Evolutionary conservation across 257 asterid species (phyloP), one percentile per base, ranked within the genome.

Genomic region (Fraxinus pennsylvanica): DNA sequence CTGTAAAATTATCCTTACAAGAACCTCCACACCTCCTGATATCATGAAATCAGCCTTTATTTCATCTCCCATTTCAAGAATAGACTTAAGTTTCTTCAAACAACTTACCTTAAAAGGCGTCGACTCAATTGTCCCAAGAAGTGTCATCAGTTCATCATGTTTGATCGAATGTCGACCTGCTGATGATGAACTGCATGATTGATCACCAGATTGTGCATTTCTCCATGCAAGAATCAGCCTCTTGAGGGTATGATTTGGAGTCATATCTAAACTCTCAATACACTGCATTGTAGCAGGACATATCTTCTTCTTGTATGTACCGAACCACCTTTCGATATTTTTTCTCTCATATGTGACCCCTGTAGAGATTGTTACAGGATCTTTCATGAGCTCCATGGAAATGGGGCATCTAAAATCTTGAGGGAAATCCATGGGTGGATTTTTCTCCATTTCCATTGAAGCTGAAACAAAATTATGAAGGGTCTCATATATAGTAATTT

Each of bases 331-430:
- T 6, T 92, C 92, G 82, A 94, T 93, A 82, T 85, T 85, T 45
- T 82, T 89, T 0, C 96, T 79, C 29, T 94, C 99, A 80, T 94
- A 94, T 10, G 98, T 90, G 29, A 94, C 96, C 30, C 99, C 99
- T 2, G 98, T 94, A 38, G 87, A 85, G 83, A 92, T 91, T 3
- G 90, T 92, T 1, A 94, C 97, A 0, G 98, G 98, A 45, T 94
- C 98, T 74, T 86, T 88, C 95, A 94, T 94, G n/a, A 91, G 76
- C 80, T 94, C 98, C 98, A 91, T 89, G 70, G 99, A 94, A 68
- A 94, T 94, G 10, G 99, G 99, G 74, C 99, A 94, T 35, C 95
- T 78, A 73, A 94, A 92, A 88, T 14, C 19, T 13, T 75, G 82
- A 82, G 96, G 99, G 78, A 87, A 82, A 77, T 91, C 94, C 91